These are phyloP conservation scores for Pogostemon cablin DNA, from an alignment of 257 asterid genomes.

Conservation along the genomic window DNA sequence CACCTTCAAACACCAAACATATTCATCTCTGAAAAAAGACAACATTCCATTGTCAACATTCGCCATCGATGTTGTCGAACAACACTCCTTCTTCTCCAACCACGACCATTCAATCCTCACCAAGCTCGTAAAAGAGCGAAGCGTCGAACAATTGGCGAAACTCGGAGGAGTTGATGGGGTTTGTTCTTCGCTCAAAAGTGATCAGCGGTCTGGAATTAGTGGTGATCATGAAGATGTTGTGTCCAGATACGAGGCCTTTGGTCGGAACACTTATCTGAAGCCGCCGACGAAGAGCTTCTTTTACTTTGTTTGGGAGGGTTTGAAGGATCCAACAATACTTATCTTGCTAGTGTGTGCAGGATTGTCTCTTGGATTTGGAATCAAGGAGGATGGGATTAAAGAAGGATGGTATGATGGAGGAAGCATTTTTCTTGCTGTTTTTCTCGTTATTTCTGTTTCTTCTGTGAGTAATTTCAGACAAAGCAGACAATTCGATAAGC, in stretches of 20 bases:
- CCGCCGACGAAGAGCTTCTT: conserved; percentile 30
- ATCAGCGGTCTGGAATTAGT: conserved; percentile 29
- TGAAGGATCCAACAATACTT: conserved; percentile 42
- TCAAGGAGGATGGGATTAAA: conserved; percentile 41
- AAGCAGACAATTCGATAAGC: conserved; percentile 37
- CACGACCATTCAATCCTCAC: conserved; percentile 26
- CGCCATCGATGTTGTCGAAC: conserved; percentile 27
- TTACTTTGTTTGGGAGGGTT: conserved; percentile 38
- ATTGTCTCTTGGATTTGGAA: conserved; percentile 45
- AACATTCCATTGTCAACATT: conserved; percentile 4
- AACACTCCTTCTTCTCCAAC: conserved; percentile 19
- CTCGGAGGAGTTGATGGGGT: conserved; percentile 38
- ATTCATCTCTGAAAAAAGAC: not conserved
- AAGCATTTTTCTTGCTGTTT: conserved; percentile 44
- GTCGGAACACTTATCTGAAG: conserved; percentile 29
- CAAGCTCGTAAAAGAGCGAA: conserved; percentile 34
- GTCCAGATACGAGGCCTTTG: conserved; percentile 36
- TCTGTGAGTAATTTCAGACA: conserved; percentile 44
- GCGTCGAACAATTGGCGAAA: not conserved
- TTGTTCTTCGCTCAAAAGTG: conserved; percentile 25
- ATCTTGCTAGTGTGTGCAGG: conserved; percentile 40
- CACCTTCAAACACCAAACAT: conserved; percentile 4
- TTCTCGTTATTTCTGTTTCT: conserved; percentile 40
- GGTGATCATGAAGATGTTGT: conserved; percentile 27
- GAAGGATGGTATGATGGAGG: conserved; percentile 52